phyloP scores from a whole-genome alignment of 2,329 filamentous ascomycete species.

The Huntiella bhutanensis region DNA sequence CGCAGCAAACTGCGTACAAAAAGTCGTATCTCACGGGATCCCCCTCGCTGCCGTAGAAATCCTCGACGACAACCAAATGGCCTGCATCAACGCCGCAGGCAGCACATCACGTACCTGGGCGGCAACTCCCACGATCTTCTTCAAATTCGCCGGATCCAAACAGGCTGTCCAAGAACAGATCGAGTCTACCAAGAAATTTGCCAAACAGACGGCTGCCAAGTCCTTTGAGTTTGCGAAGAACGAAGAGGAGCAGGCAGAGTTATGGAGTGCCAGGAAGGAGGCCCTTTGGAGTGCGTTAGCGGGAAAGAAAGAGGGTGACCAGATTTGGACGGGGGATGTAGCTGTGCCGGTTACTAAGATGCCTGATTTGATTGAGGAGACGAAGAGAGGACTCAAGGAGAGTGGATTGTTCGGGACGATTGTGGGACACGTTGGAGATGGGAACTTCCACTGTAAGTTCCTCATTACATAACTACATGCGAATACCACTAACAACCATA shows the following conservation, averaged over 20 bases:
- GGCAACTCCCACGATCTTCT: constrained; percentile 60
- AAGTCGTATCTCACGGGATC: constrained; percentile 62
- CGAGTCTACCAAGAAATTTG: constrained; percentile 42
- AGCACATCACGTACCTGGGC: constrained; percentile 48
- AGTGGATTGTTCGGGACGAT: constrained; percentile 30
- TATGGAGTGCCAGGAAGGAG: constrained; percentile 73
- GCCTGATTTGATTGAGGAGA: constrained; percentile 60
- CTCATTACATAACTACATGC: background rate
- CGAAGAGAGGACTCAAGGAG: constrained; percentile 27
- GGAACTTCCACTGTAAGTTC: constrained; percentile 50
- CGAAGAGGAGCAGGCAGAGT: constrained; percentile 50
- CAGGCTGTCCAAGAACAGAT: constrained; percentile 63
- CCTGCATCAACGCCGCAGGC: constrained; percentile 45
- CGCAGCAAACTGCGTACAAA: constrained; percentile 62
- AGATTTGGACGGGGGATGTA: constrained; percentile 73
- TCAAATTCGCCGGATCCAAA: constrained; percentile 63
- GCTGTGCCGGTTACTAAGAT: constrained; percentile 62
- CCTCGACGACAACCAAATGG: constrained; percentile 80
- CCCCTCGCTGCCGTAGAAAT: constrained; percentile 86
- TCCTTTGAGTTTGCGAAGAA: constrained; percentile 61
- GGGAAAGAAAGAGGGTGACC: constrained; percentile 42
- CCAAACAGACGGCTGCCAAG: constrained; percentile 40
- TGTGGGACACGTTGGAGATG: constrained; percentile 57
- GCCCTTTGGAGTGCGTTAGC: constrained; percentile 67
- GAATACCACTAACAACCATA: constrained; percentile 12